Conservation (phyloP, 1,139 yeast species). For the Taphrina communis region DNA sequence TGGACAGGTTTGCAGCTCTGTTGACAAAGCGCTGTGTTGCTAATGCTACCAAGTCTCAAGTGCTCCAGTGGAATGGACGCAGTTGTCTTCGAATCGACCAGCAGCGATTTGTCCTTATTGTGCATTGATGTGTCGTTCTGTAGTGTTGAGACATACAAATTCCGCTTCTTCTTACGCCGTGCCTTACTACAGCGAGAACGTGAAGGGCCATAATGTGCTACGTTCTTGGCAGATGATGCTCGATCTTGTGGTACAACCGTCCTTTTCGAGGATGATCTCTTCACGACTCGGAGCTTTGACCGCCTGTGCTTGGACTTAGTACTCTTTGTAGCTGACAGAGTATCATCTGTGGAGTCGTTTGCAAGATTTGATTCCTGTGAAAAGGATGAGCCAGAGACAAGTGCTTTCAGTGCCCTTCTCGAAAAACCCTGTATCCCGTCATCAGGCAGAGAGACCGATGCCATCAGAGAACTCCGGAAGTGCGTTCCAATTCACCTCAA, state of each 20-base stretch:
- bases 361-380: not conserved
- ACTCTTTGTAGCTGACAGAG: not conserved
- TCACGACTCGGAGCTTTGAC: not conserved
- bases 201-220: not conserved
- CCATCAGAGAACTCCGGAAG: not conserved
- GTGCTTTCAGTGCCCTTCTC: not conserved
- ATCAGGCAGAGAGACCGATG: not conserved
- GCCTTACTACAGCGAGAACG: conserved; percentile 9
- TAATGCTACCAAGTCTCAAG: no score
- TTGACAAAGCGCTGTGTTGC: no score
- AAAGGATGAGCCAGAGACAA: not conserved
- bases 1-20: not conserved
- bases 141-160: not conserved
- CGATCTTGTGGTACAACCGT: not conserved
- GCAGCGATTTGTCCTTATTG: not conserved
- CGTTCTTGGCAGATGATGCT: not conserved
- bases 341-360: not conserved
- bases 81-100: no score
- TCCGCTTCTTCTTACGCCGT: not conserved
- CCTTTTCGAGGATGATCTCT: not conserved
- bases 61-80: no score
- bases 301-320: conserved; percentile 1
- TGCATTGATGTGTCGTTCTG: not conserved
- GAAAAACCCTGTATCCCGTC: conserved; percentile 8
- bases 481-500: no score